Base-by-base conservation (phyloP, 2,329 filamentous ascomycete species). In the Claviceps arundinis region DNA sequence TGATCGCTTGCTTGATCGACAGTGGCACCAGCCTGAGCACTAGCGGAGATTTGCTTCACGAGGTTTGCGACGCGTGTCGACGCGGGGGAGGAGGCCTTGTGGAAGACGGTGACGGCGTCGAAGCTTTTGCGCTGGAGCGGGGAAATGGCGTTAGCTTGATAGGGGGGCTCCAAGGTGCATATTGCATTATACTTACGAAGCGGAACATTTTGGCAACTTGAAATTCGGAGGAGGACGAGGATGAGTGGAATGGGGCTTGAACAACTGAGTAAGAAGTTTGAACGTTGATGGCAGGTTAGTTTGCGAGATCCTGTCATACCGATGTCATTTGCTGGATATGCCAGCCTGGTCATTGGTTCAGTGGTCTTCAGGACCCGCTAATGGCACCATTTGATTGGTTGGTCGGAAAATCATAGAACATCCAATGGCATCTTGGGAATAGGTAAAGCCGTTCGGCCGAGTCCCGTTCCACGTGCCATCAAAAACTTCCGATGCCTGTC, bases 31-130 rank as follows among this genome's bases (percentile, higher is more conserved):
- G 82, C 74, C 37, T 78, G 68, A 13, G 87, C 82, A 47, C 80
- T 81, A 47, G 85, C 83, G 26, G 87, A 86, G 37, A 82, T 78
- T 70, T 91, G 83, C 72, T 93, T 94, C 55, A 97, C 80, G 50
- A 95, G 72, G 43, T 80, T 84, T 56, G 84, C 80, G 37, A 85
- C 85, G 55, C 85, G 81, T 49, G 80, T 74, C 3, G 90, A 96
- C 57, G 84, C 76, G 22, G 85, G 79, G 51, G 80, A 78, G 61
- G 76, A 78, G 53, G 91, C 80, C 69, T 87, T 87, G 78, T 96
- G 90, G 77, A 97, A 98, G 74, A 98, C 84, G 56, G 91, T 97
- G 66, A 97, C 81, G 59, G 95, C 87, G 74, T 97, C 90, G 68
- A 87, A 78, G 59, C 85, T 78, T 76, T 89, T 90, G 70, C 76